Evolutionary conservation across 768 basidiomycete species (phyloP).

Genomic region (Filobasidium floriforme): DNA sequence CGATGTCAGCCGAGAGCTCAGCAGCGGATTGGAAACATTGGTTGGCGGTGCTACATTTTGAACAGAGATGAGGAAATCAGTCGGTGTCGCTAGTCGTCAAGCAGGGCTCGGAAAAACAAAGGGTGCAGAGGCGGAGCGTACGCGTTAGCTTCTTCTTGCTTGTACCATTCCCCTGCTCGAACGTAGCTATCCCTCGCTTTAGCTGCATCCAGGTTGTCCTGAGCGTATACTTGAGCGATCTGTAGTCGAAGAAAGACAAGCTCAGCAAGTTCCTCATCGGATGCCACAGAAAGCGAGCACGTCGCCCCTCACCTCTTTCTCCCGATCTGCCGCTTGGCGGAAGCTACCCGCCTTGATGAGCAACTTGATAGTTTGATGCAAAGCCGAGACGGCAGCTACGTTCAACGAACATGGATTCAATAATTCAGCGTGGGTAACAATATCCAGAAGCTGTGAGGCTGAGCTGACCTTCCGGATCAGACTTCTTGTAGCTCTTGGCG

Average conservation of each 20-base stretch:
- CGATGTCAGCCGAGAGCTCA: constrained; percentile 82
- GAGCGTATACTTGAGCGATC: constrained; percentile 85
- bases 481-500: constrained; percentile 88
- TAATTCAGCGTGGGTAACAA: not conserved
- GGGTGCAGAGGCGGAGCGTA: constrained; percentile 48
- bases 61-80: too few relatives aligned
- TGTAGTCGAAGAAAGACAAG: constrained; percentile 45
- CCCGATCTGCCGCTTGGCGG: constrained; percentile 92
- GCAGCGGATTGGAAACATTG: constrained; percentile 94
- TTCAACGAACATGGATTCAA: not conserved
- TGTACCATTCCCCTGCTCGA: constrained; percentile 91
- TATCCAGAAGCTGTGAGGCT: not conserved
- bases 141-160: constrained; percentile 95
- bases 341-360: constrained; percentile 80
- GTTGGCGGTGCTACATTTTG: constrained; percentile 80
- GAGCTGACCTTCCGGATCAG: constrained; percentile 68
- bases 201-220: constrained; percentile 56
- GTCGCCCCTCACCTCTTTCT: constrained; percentile 51
- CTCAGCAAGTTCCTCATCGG: not conserved
- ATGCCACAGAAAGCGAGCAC: not conserved
- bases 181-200: constrained; percentile 86
- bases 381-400: constrained; percentile 78
- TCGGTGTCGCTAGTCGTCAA: too few relatives aligned
- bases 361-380: constrained; percentile 73
- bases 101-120: too few relatives aligned